phyloP scores from a whole-genome alignment of 2,329 filamentous ascomycete species.

The Pseudocercospora fijiensis region DNA sequence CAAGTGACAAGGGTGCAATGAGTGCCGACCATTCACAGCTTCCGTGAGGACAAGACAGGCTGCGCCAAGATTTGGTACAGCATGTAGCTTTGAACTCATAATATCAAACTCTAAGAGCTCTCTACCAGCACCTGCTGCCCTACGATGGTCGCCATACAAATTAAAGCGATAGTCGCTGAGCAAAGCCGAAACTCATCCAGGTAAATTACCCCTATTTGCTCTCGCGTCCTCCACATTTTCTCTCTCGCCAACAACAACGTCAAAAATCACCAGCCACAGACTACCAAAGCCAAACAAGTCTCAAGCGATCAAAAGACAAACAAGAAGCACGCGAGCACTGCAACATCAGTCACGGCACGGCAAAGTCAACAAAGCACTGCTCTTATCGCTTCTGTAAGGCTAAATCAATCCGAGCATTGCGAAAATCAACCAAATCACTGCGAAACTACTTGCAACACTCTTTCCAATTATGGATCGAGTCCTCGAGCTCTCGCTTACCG shows the following conservation, averaged over 20 bases:
- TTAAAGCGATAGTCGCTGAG: neutral
- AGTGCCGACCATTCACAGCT: constrained; percentile 1
- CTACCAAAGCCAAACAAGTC: neutral
- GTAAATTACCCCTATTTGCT: neutral
- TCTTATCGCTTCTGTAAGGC: too few species aligned
- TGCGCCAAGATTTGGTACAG: neutral
- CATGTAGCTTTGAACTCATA: neutral
- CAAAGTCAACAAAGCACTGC: too few species aligned
- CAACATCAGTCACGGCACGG: too few species aligned
- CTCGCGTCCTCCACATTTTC: neutral
- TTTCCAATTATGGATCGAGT: neutral
- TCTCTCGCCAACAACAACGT: neutral
- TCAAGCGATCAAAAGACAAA: neutral
- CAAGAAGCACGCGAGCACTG: neutral
- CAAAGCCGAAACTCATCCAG: neutral
- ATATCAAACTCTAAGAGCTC: neutral
- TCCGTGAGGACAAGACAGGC: neutral
- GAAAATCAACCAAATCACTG: neutral
- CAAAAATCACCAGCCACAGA: neutral
- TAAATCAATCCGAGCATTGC: too few species aligned
- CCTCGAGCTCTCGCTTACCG: neutral
- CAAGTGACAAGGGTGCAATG: constrained; percentile 47
- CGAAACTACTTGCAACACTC: neutral
- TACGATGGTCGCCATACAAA: neutral
- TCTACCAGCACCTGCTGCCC: neutral